phyloP scores from a whole-genome alignment of 345 rosid species.

The Crucihimalaya himalaica region DNA sequence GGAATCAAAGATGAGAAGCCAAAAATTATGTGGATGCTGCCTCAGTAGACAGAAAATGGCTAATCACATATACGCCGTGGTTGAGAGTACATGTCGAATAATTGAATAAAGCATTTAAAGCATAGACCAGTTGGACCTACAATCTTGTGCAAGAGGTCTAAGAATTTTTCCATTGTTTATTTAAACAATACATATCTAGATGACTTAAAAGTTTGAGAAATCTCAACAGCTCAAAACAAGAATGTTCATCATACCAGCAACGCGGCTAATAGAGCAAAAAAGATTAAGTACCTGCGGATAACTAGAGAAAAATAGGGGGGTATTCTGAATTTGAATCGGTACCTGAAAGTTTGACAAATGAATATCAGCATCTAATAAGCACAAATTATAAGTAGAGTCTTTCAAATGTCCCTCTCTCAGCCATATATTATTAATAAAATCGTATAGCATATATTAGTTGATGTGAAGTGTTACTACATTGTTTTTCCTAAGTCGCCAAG shows the following conservation, averaged over 20 bases:
- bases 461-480: conserved; percentile 53
- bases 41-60: conserved; percentile 1
- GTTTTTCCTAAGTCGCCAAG: conserved; percentile 84
- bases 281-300: conserved; percentile 67
- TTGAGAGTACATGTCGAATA: conserved; percentile 9
- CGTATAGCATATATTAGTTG: background rate
- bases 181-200: background rate
- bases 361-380: conserved; percentile 22
- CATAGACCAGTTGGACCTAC: conserved; percentile 21
- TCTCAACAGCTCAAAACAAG: conserved; percentile 18
- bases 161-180: background rate
- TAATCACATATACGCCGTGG: conserved; percentile 10
- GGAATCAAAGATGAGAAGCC: conserved; percentile 26
- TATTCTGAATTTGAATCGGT: conserved; percentile 87
- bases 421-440: background rate
- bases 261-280: background rate
- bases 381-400: background rate
- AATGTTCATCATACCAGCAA: conserved; percentile 9
- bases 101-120: background rate
- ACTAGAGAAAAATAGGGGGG: conserved; percentile 96
- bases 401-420: conserved; percentile 1
- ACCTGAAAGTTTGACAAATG: conserved; percentile 60
- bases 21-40: conserved; percentile 24
- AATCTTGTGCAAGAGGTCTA: conserved; percentile 20
- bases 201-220: conserved; percentile 8